These are phyloP conservation scores for Alternaria brassicicola DNA, from an alignment of 2,329 filamentous ascomycete genomes.

Conservation along the genomic window DNA sequence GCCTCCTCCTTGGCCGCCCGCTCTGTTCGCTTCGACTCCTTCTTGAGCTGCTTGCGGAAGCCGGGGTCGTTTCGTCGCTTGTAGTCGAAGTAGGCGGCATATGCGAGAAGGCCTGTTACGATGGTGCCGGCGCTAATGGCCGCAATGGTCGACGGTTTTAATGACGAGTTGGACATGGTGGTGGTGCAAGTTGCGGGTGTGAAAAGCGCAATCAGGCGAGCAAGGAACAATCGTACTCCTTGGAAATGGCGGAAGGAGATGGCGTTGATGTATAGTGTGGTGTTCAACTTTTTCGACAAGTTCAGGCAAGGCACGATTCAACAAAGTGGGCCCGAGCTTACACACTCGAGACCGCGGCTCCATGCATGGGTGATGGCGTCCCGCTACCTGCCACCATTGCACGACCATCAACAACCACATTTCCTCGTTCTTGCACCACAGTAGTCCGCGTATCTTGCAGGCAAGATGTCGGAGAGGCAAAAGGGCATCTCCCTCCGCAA, in stretches of 20 bases:
- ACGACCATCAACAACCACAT: not conserved
- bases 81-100: slow-evolving; percentile 71
- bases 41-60: slow-evolving; percentile 69
- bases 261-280: slow-evolving; percentile 20
- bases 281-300: slow-evolving; percentile 14
- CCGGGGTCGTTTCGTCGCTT: slow-evolving; percentile 67
- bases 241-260: slow-evolving; percentile 14
- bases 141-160: slow-evolving; percentile 57
- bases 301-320: slow-evolving; percentile 30
- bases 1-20: slow-evolving; percentile 75
- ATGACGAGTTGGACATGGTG: slow-evolving; percentile 32
- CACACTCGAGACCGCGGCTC: slow-evolving; percentile 17
- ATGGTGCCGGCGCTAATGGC: slow-evolving; percentile 64
- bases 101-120: slow-evolving; percentile 65
- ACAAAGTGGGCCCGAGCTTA: slow-evolving; percentile 33
- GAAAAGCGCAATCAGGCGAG: slow-evolving; percentile 1
- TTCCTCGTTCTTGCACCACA: not conserved
- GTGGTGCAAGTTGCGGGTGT: slow-evolving; percentile 8
- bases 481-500: slow-evolving; percentile 68
- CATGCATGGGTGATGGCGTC: slow-evolving; percentile 7
- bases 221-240: slow-evolving; percentile 2
- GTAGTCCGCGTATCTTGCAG: slow-evolving; percentile 13
- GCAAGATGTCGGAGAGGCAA: slow-evolving; percentile 56
- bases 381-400: slow-evolving; percentile 13
- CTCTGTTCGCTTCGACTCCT: slow-evolving; percentile 75